phyloP scores from a whole-genome alignment of 306 rosid genomes.

The Corylus avellana region DNA sequence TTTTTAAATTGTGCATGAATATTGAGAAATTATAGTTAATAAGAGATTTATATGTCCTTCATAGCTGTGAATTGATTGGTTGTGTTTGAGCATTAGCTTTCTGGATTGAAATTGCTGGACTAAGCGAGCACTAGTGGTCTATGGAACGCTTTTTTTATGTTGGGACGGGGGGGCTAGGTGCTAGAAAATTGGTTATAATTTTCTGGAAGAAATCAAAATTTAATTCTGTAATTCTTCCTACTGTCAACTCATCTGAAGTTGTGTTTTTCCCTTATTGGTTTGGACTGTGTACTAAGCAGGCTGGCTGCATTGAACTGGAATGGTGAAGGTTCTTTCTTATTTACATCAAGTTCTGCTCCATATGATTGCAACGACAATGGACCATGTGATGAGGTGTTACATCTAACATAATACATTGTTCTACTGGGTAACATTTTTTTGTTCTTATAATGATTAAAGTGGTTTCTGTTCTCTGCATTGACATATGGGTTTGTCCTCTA shows the following conservation, averaged over 20 bases:
- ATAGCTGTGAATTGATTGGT: conserved; percentile 9
- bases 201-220: conserved; percentile 2
- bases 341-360: conserved; percentile 93
- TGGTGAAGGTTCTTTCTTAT: conserved; percentile 84
- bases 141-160: conserved; percentile 3
- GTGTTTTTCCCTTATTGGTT: conserved; percentile 10
- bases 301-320: conserved; percentile 71
- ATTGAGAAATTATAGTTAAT: neutral
- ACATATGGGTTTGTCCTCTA: conserved; percentile 7
- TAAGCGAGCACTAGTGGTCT: conserved; percentile 22
- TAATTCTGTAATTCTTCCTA: neutral
- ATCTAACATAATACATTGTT: conserved; percentile 20
- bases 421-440: conserved; percentile 1
- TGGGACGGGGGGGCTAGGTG: too few relatives aligned
- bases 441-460: conserved; percentile 18
- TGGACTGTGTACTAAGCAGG: conserved; percentile 46
- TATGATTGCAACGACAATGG: conserved; percentile 86
- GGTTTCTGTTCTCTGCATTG: neutral
- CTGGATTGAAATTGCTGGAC: conserved; percentile 6
- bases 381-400: conserved; percentile 74
- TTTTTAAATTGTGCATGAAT: neutral
- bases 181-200: neutral
- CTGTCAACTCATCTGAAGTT: conserved; percentile 13
- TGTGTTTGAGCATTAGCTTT: conserved; percentile 18
- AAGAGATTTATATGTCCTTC: neutral